Base-by-base conservation (phyloP, 2,329 filamentous ascomycete species). In the Neofusicoccum kwambonambiense region DNA sequence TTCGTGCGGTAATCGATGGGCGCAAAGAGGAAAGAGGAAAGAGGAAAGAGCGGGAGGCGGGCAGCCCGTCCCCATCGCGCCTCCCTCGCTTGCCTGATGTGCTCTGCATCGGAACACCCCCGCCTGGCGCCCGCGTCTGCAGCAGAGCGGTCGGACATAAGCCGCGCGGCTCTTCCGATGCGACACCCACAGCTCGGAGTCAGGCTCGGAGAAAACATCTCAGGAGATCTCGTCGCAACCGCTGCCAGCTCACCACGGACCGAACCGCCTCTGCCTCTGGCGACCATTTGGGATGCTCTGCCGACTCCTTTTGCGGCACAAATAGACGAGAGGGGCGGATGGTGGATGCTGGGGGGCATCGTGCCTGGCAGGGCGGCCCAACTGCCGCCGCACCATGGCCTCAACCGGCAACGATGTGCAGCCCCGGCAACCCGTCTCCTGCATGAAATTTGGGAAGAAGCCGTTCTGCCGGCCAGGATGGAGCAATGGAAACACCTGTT, bases 241-340 rank as follows among this genome's bases (percentile, higher is more conserved):
- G 27, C 27, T 42, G n/a, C 37, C 19, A 3, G 7, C 56, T 6
- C 17, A 49, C 9, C 52, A 50, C 57, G 44, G 44, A 19, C 34
- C 44, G 57, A 41, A 35, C 58, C 58, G 57, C 12, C 19, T 27
- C 27, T 61, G 15, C 52, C 11, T 15, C n/a, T 5, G 19, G 6
- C 19, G n/a, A 42, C 12, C 8, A n/a, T 7, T 47, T 47, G 0
- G 49, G 15, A 2, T 1, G 12, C 13, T 5, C 15, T 17, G 41
- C 19, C 72, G 73, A 56, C 68, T 69, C 13, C 44, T 75, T 4
- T 79, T 76, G 54, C 66, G 69, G 42, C 47, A 69, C 67, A 66
- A 72, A 70, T 37, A 60, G 67, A 1, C 47, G 58, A 75, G 72
- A 0, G 67, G 75, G 9, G 47, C 69, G 1, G 57, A 73, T 3